A percentile compares a stretch with the other conserved stretches of the same genome.
Evolutionary conservation across 1,139 yeast species (phyloP).

Genomic region (Lodderomyces pseudojiufengensis): DNA sequence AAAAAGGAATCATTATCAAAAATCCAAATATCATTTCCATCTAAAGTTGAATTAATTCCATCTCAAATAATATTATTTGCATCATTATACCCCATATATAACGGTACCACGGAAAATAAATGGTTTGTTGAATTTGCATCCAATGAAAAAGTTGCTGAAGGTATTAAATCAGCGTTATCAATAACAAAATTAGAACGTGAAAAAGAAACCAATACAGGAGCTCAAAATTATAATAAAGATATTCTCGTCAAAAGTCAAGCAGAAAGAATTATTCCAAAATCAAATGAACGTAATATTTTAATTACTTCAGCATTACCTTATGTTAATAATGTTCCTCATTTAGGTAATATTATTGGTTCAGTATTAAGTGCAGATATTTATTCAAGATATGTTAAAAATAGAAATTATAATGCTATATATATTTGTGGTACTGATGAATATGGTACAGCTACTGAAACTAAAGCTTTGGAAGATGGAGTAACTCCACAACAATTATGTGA

Average conservation of each 20-base stretch:
- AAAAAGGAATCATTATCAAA: constrained; percentile 17
- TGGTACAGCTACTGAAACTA: constrained; percentile 99
- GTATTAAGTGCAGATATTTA: constrained; percentile 93
- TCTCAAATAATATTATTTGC: constrained; percentile 48
- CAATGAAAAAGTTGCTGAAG: constrained; percentile 34
- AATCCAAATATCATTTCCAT: constrained; percentile 11
- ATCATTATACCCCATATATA: constrained; percentile 34
- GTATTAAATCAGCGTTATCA: constrained; percentile 35
- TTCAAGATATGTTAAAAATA: constrained; percentile 83
- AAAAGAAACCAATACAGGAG: constrained; percentile 57
- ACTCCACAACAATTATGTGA: constrained; percentile 87
- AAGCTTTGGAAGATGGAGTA: constrained; percentile 89
- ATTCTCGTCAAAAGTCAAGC: constrained; percentile 35
- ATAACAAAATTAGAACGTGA: constrained; percentile 42
- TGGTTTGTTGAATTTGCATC: constrained; percentile 46
- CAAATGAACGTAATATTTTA: constrained; percentile 71
- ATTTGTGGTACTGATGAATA: constrained; percentile 98
- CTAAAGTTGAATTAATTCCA: constrained; percentile 25
- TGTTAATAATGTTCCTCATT: constrained; percentile 96
- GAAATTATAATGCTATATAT: constrained; percentile 82
- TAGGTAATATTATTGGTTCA: constrained; percentile 95
- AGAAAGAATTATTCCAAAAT: constrained; percentile 50
- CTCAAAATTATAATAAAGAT: constrained; percentile 41
- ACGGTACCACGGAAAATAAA: constrained; percentile 12
- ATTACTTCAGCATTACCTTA: constrained; percentile 96